Conservation (phyloP, 1,284 basidiomycete genomes). For the Trametes hirsuta region DNA sequence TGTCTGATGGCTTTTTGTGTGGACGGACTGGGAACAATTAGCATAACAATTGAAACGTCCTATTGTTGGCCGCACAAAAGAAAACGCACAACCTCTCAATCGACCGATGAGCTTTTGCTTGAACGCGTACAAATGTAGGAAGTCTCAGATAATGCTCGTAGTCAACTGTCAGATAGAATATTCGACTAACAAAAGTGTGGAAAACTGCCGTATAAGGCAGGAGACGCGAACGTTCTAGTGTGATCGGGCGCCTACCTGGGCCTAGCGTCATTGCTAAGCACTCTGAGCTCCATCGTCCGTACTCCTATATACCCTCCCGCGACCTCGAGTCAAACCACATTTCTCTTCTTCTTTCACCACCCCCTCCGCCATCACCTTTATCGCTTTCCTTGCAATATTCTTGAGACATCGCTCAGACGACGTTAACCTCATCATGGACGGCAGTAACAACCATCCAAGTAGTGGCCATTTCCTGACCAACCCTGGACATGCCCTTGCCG, state of each 20-base stretch:
- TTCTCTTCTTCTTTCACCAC: conserved; percentile 19
- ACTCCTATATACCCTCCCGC: conserved; percentile 4
- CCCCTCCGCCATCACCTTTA: conserved; percentile 20
- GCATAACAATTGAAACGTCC: too few relatives aligned
- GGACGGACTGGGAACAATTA: too few relatives aligned
- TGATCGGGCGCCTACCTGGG: conserved; percentile 9
- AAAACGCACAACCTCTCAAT: too few relatives aligned
- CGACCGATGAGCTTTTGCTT: too few relatives aligned
- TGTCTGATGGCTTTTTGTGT: too few relatives aligned
- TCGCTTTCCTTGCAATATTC: not conserved
- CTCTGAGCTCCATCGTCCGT: conserved; percentile 2
- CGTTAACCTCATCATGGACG: conserved; percentile 22
- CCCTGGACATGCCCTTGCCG: conserved; percentile 19
- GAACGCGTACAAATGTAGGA: too few relatives aligned
- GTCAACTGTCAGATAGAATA: too few relatives aligned
- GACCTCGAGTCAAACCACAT: not conserved
- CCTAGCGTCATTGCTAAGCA: conserved; percentile 20
- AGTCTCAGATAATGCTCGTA: too few relatives aligned
- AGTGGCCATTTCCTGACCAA: conserved; percentile 22
- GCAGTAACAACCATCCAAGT: conserved; percentile 20
- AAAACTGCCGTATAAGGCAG: conserved; percentile 7
- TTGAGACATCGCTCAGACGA: conserved; percentile 10
- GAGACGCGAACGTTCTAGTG: conserved; percentile 19
- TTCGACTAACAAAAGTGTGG: too few relatives aligned
- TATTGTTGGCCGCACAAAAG: too few relatives aligned